Evolutionary conservation across 1,139 yeast genomes (phyloP).

Genomic region (Saccharomyces hybrid): DNA sequence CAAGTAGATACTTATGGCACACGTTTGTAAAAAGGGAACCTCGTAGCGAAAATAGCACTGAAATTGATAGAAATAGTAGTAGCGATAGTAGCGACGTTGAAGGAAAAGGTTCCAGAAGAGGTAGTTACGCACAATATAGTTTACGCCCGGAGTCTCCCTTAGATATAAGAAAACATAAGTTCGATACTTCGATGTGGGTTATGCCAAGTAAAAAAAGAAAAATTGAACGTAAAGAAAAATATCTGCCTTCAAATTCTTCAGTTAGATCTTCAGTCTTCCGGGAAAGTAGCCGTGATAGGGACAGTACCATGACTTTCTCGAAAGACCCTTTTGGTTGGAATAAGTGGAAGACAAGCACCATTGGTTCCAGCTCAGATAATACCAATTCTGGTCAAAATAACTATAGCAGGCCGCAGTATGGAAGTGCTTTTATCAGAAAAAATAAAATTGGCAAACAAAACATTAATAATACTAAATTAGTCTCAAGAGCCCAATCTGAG

Average conservation of each 20-base stretch:
- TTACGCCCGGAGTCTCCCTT: not conserved
- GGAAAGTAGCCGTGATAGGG: not conserved
- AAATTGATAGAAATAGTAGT: not conserved
- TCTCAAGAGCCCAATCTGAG: constrained; percentile 14
- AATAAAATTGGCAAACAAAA: constrained; percentile 7
- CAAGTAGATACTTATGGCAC: not conserved
- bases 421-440: constrained; percentile 24
- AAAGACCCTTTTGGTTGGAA: constrained; percentile 30
- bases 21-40: not conserved
- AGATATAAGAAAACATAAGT: not conserved
- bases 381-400: not conserved
- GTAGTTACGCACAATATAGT: not conserved
- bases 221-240: not conserved
- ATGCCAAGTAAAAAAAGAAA: not conserved
- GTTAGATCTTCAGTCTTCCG: not conserved
- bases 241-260: not conserved
- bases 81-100: not conserved
- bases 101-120: not conserved
- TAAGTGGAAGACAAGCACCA: constrained; percentile 16
- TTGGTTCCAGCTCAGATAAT: constrained; percentile 5
- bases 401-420: constrained; percentile 15
- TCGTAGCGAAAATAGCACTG: not conserved
- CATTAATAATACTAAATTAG: constrained; percentile 13
- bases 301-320: constrained; percentile 10
- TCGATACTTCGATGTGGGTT: not conserved